A percentile compares a stretch with the other conserved stretches of the same genome.
Evolutionary conservation across 225 moss, liverwort and hornwort species (phyloP).

Genomic region (Physcomitrellopsis africana): DNA sequence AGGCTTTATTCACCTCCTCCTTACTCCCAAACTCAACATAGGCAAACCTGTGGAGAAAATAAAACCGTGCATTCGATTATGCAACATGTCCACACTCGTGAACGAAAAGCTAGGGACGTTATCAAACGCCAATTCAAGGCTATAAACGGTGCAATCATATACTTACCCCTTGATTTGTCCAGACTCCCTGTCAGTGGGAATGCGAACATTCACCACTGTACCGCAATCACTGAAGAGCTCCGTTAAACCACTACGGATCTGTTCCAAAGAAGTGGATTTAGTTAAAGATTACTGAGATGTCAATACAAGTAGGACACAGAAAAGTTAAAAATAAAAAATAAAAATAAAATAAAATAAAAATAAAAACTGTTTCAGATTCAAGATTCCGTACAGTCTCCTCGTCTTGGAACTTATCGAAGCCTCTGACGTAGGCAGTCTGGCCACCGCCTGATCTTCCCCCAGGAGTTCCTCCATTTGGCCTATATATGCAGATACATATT

Average conservation of each 20-base stretch:
- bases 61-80: background rate
- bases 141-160: background rate
- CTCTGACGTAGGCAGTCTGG: slow-evolving; percentile 65
- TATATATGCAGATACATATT: slow-evolving; percentile 11
- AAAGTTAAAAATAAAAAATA: background rate
- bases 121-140: background rate
- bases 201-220: slow-evolving; percentile 53
- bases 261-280: background rate
- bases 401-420: slow-evolving; percentile 69
- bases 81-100: background rate
- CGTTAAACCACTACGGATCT: slow-evolving; percentile 73
- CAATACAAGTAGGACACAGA: too few species aligned
- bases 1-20: slow-evolving; percentile 57
- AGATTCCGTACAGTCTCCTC: slow-evolving; percentile 52
- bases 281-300: background rate
- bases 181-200: slow-evolving; percentile 73
- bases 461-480: slow-evolving; percentile 74
- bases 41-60: slow-evolving; percentile 53
- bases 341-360: too few species aligned
- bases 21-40: slow-evolving; percentile 70
- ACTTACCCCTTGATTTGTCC: slow-evolving; percentile 78
- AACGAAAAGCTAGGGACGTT: background rate
- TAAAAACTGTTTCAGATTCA: too few species aligned
- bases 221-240: slow-evolving; percentile 72
- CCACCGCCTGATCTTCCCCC: slow-evolving; percentile 66